These are phyloP conservation scores for Cytospora paraplurivora DNA, from an alignment of 2,329 filamentous ascomycete genomes.

Conservation along the genomic window DNA sequence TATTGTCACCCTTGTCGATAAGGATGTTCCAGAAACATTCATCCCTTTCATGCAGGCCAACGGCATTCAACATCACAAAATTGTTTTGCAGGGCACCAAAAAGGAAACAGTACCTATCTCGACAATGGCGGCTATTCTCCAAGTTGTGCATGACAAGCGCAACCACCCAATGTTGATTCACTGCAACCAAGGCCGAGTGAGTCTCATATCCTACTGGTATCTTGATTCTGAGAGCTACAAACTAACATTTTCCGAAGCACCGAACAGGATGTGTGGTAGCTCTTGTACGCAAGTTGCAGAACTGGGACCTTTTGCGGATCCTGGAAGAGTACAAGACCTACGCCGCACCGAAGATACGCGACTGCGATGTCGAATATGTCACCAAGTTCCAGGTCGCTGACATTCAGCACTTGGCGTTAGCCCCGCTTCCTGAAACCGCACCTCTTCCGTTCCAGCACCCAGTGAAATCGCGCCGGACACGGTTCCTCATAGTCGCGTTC, in stretches of 20 bases:
- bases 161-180: conserved; percentile 86
- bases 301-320: conserved; percentile 64
- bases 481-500: conserved; percentile 15
- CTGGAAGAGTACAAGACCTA: conserved; percentile 74
- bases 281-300: conserved; percentile 71
- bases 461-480: conserved; percentile 37
- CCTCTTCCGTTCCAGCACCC: conserved; percentile 30
- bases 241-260: conserved; percentile 56
- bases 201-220: conserved; percentile 27
- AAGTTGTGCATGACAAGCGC: conserved; percentile 67
- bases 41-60: conserved; percentile 64
- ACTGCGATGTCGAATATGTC: conserved; percentile 63
- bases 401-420: conserved; percentile 26
- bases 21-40: conserved; percentile 58
- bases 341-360: conserved; percentile 60
- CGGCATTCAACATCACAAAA: conserved; percentile 71
- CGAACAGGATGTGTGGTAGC: conserved; percentile 89
- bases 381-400: conserved; percentile 48
- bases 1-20: conserved; percentile 70
- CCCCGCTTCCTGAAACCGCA: conserved; percentile 15
- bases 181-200: conserved; percentile 86
- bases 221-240: neutral
- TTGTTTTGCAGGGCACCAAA: conserved; percentile 87
- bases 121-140: conserved; percentile 71
- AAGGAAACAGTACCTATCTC: conserved; percentile 68